phyloP scores from a whole-genome alignment of 2,329 filamentous ascomycete species.

The Phaeosphaeria sp. region DNA sequence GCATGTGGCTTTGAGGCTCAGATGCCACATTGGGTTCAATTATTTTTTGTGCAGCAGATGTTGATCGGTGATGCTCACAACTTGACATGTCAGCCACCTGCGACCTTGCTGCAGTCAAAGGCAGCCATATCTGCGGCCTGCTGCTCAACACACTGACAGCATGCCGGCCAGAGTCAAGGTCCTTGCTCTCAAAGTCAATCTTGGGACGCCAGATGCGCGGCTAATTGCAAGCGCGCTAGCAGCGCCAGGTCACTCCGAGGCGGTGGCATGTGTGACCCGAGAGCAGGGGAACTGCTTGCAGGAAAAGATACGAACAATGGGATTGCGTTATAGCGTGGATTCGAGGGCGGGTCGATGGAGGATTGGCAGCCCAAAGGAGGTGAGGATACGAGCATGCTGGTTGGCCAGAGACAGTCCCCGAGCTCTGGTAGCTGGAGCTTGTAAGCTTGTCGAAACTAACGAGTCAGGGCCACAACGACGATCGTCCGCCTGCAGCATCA shows the following conservation, averaged over 20 bases:
- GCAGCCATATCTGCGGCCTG: not conserved
- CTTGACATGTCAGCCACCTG: not conserved
- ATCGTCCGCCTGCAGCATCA: conserved; percentile 2
- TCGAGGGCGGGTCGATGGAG: conserved; percentile 8
- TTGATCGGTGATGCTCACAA: not conserved
- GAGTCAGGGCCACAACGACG: conserved; percentile 1
- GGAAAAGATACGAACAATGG: conserved; percentile 2
- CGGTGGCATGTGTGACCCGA: conserved; percentile 1
- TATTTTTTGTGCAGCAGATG: not conserved
- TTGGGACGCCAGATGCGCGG: conserved; percentile 17
- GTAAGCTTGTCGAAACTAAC: conserved; percentile 12
- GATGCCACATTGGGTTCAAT: not conserved
- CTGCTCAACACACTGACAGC: not conserved
- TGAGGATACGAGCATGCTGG: conserved; percentile 1
- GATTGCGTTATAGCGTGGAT: conserved; percentile 4
- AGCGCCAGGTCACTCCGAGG: conserved; percentile 12
- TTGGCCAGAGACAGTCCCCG: conserved; percentile 17
- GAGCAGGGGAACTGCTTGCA: conserved; percentile 8
- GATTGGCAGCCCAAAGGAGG: conserved; percentile 1
- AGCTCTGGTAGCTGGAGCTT: conserved; percentile 18
- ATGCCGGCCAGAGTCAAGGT: conserved; percentile 10
- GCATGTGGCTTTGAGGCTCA: conserved; percentile 6
- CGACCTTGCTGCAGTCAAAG: not conserved
- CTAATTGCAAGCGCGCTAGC: conserved; percentile 23
- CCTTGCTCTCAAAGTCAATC: conserved; percentile 11